Base-by-base conservation (phyloP, 352 stramenopile species). In the Phytophthora tentaculata region DNA sequence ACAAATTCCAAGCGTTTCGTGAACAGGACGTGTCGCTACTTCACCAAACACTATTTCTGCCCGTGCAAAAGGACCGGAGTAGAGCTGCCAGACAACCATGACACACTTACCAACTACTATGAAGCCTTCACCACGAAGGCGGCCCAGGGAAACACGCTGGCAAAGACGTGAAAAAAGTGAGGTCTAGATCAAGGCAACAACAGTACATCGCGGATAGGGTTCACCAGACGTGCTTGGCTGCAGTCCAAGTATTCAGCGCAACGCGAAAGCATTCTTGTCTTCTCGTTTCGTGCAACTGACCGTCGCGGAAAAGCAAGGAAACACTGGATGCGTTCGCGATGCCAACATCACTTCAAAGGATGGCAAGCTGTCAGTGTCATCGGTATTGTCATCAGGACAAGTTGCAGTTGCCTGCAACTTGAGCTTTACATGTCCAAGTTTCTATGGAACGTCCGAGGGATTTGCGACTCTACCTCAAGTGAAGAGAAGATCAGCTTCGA, bases 231-330 rank as follows among this genome's bases (percentile, higher is more conserved):
- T 60, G 64, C 61, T 56, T 63, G 43, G 50, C 47, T 67, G 49
- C 52, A 68, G 53, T 2, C 16, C 52, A 68, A 68, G 62, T 68
- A 71, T 68, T 64, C 56, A 75, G 67, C 53, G 9, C 28, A n/a
- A n/a, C n/a, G 26, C 63, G 29, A 22, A 55, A 26, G 35, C 16
- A n/a, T 48, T n/a, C n/a, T n/a, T n/a, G n/a, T 56, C 52, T 69
- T 35, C 49, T 55, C 41, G 41, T 16, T 48, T 48, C 12, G 17
- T 13, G 41, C 41, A 20, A 1, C 39, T 32, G 29, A 37, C 3
- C 29, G 26, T 3, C 29, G 13, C 29, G 29, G 29, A 37, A 37
- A n/a, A n/a, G n/a, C n/a, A n/a, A n/a, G n/a, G n/a, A n/a, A n/a
- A n/a, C n/a, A n/a, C n/a, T n/a, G 32, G 32, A 39, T 39, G 32